Evolutionary conservation across 2,329 filamentous ascomycete genomes (phyloP).

Genomic region (Xylaria sp.): DNA sequence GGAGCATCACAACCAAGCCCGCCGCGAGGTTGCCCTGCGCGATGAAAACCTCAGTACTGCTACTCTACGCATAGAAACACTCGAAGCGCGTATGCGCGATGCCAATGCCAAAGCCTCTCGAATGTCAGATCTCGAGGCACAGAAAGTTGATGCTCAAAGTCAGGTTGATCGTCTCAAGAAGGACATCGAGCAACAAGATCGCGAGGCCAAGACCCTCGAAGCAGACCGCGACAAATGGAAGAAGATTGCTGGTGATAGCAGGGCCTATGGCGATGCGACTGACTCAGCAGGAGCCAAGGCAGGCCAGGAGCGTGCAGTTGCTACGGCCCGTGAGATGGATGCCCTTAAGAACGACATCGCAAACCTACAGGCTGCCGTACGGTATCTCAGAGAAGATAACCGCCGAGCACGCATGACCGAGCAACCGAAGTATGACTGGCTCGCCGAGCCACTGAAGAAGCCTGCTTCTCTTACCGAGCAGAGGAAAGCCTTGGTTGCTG

Average conservation of each 20-base stretch:
- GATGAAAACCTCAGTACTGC: conserved; percentile 88
- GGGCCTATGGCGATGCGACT: conserved; percentile 62
- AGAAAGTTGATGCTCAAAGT: conserved; percentile 64
- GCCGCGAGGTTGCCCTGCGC: conserved; percentile 74
- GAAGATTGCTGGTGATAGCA: conserved; percentile 72
- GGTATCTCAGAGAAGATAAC: conserved; percentile 75
- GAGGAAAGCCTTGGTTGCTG: conserved; percentile 65
- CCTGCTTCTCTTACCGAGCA: conserved; percentile 65
- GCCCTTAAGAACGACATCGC: conserved; percentile 74
- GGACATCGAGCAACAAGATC: conserved; percentile 73
- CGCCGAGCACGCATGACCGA: conserved; percentile 68
- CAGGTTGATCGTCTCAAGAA: conserved; percentile 66
- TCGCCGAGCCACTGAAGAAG: conserved; percentile 68
- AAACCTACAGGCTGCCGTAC: conserved; percentile 70
- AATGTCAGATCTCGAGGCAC: conserved; percentile 71
- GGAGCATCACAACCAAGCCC: conserved; percentile 81
- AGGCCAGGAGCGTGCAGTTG: conserved; percentile 73
- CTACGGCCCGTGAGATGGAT: conserved; percentile 78
- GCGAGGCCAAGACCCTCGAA: conserved; percentile 72
- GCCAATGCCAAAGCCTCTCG: conserved; percentile 79
- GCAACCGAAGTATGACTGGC: conserved; percentile 68
- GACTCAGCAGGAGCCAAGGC: conserved; percentile 60
- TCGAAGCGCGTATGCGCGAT: conserved; percentile 87
- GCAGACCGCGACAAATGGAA: conserved; percentile 76
- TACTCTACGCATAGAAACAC: conserved; percentile 90